Conservation (phyloP, 106 monocot genomes). For the Alisma plantagoaquatica region DNA sequence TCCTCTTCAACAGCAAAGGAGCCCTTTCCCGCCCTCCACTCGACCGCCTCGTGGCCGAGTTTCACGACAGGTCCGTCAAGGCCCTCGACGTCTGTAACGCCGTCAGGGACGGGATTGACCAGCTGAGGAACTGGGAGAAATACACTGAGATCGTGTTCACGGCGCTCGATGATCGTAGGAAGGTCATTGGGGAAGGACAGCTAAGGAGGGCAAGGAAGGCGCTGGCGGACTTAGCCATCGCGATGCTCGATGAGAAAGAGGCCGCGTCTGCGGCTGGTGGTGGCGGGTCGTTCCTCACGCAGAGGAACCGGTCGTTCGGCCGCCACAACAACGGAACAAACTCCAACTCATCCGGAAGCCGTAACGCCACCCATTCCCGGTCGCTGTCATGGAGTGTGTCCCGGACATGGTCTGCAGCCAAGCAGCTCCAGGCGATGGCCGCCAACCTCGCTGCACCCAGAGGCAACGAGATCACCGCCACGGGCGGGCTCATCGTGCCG, state of each 20-base stretch:
- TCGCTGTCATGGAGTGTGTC: slow-evolving; percentile 75
- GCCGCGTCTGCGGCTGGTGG: too few relatives aligned
- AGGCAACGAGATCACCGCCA: slow-evolving; percentile 9
- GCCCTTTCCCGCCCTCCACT: slow-evolving; percentile 23
- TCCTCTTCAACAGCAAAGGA: slow-evolving; percentile 25
- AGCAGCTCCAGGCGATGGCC: slow-evolving; percentile 30
- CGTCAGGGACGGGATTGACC: slow-evolving; percentile 77
- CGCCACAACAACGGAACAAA: slow-evolving; percentile 13
- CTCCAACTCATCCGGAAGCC: slow-evolving; percentile 4
- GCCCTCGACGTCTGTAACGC: slow-evolving; percentile 95
- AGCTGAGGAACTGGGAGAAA: slow-evolving; percentile 53
- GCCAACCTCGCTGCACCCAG: slow-evolving; percentile 12
- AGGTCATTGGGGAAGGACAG: slow-evolving; percentile 47
- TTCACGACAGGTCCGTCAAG: slow-evolving; percentile 71
- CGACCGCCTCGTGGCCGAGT: slow-evolving; percentile 51
- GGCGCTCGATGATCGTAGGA: slow-evolving; percentile 20
- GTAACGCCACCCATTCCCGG: slow-evolving; percentile 18
- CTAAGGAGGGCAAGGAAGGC: slow-evolving; percentile 76
- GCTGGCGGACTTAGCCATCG: slow-evolving; percentile 48
- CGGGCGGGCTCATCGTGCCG: slow-evolving; percentile 11
- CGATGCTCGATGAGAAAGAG: slow-evolving; percentile 69
- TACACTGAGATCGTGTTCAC: slow-evolving; percentile 60
- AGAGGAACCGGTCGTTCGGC: slow-evolving; percentile 75
- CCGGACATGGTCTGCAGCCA: slow-evolving; percentile 62
- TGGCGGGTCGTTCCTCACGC: slow-evolving; percentile 22